A percentile compares a stretch with the other conserved stretches of the same genome.
Conservation (phyloP, 225 moss, liverwort and hornwort genomes). For the Climacium dendroides region DNA sequence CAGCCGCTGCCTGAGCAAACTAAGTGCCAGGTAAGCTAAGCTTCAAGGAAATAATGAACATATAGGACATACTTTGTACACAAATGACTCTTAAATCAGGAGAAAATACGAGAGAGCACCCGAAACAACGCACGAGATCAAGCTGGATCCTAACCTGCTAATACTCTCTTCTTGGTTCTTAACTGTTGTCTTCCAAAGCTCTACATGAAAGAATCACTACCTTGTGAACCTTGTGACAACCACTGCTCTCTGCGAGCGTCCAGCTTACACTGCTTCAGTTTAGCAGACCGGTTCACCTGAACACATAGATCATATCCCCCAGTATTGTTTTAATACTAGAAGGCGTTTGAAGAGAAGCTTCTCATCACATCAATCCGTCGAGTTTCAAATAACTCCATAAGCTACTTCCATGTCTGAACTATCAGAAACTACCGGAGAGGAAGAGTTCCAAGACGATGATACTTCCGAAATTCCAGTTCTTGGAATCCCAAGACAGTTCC, state of each 20-base stretch:
- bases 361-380: not conserved
- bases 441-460: not conserved
- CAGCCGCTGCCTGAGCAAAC: not conserved
- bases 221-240: constrained; percentile 50
- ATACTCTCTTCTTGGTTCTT: not conserved
- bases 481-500: not conserved
- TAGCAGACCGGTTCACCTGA: constrained; percentile 53
- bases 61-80: not conserved
- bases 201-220: constrained; percentile 16
- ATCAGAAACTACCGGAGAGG: not conserved
- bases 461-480: not conserved
- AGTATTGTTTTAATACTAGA: not conserved
- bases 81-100: not conserved
- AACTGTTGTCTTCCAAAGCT: constrained; percentile 2
- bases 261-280: constrained; percentile 76
- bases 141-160: constrained; percentile 16
- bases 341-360: not conserved
- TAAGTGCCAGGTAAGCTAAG: not conserved
- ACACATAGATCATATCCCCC: constrained; percentile 1
- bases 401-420: not conserved
- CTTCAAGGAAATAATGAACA: not conserved
- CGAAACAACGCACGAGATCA: not conserved
- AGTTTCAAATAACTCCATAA: not conserved
- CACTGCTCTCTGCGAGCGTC: constrained; percentile 74
- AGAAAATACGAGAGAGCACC: not conserved